Percentiles rank a stretch among this genome's conserved stretches.
phyloP scores from a whole-genome alignment of 129 eudicot genomes.

The Silybum marianum region DNA sequence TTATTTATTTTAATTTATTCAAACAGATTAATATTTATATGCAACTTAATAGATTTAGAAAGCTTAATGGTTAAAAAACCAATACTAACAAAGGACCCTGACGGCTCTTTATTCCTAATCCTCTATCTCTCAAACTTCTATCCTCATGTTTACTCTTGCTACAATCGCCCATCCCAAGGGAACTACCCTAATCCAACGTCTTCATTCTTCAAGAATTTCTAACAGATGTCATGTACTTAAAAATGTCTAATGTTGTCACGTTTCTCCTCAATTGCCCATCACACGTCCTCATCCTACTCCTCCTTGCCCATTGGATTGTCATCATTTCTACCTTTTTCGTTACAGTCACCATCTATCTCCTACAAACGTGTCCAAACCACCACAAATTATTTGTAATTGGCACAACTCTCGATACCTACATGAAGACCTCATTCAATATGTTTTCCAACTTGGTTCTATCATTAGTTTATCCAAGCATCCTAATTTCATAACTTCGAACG shows the following conservation, averaged over 20 bases:
- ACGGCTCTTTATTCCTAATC: background rate
- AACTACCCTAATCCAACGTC: background rate
- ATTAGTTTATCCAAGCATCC: background rate
- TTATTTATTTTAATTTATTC: no score
- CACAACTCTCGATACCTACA: background rate
- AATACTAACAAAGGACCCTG: background rate
- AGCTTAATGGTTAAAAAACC: no score
- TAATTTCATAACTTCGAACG: background rate
- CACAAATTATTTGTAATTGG: background rate
- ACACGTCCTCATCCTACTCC: background rate
- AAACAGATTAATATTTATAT: no score
- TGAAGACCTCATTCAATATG: background rate
- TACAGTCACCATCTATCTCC: background rate
- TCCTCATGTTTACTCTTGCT: background rate
- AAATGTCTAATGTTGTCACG: background rate
- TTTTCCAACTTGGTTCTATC: background rate
- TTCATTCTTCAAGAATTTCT: background rate
- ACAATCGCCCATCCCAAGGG: background rate
- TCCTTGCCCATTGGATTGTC: background rate
- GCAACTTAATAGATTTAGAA: no score
- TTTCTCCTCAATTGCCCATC: background rate
- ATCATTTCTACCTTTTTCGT: background rate
- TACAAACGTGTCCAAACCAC: background rate
- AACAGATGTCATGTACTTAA: background rate
- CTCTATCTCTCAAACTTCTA: background rate